Percentiles rank a stretch among this genome's conserved stretches.
Evolutionary conservation across 2,329 filamentous ascomycete genomes (phyloP).

Genomic region (Penicillium concentricum): DNA sequence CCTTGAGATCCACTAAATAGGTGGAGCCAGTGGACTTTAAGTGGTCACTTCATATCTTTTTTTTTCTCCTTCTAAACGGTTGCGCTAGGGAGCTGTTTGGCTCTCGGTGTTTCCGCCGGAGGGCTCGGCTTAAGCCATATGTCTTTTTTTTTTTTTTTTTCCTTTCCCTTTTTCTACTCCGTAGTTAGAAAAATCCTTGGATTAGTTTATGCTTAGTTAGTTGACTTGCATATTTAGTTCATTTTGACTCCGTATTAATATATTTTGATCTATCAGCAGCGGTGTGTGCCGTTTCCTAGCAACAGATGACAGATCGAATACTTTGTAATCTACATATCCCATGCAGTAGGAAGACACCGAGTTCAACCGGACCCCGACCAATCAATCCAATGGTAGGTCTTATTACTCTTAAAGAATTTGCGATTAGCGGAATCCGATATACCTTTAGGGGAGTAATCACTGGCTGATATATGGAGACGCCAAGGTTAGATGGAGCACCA

Average conservation of each 20-base stretch:
- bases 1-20: constrained; percentile 7
- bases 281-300: constrained; percentile 21
- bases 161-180: no score
- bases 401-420: constrained; percentile 12
- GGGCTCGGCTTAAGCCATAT: constrained; percentile 16
- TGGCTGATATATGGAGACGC: background rate
- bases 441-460: background rate
- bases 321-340: constrained; percentile 1
- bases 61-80: constrained; percentile 15
- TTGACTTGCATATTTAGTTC: background rate
- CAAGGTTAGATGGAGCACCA: background rate
- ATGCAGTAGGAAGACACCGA: background rate
- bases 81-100: constrained; percentile 25
- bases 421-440: constrained; percentile 14
- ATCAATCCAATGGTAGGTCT: constrained; percentile 13
- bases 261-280: constrained; percentile 11
- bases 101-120: constrained; percentile 22
- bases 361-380: constrained; percentile 9
- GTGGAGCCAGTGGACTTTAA: background rate
- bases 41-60: background rate
- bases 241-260: background rate
- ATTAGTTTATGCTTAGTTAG: background rate
- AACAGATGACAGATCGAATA: constrained; percentile 24
- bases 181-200: background rate
- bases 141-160: background rate